Evolutionary conservation across 352 stramenopile species (phyloP), one percentile per base, ranked within the genome.

Genomic region (Globisporangium viniferum): DNA sequence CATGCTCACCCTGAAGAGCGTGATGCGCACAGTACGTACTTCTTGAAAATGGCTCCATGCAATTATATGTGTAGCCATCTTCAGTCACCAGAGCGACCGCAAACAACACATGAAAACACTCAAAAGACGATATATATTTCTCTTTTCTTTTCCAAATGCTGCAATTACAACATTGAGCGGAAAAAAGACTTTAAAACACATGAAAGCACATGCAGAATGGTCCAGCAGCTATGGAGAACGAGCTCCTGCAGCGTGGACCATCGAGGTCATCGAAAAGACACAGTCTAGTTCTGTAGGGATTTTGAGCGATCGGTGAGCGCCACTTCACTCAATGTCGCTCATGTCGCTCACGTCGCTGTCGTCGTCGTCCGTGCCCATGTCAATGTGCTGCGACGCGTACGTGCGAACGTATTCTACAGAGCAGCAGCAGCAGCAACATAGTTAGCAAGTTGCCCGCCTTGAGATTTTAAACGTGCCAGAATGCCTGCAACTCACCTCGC

Each of bases 261-360:
- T 39, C 10, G n/a, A 27, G 56, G 39, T 46, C 39, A 51, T 46
- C 10, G 55, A 60, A 60, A 60, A 39, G 24, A 62, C 56, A 62
- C 56, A 33, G 31, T 62, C 56, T 62, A 62, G 56, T 49, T 55
- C 35, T 27, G 39, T 46, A 7, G 39, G 1, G 12, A 20, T 20
- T 15, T 36, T 29, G 7, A 18, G 18, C 12, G 24, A 12, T 24
- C n/a, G 22, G 54, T 51, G 22, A 24, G 22, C 24, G 36, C 10
- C 29, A 24, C 49, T 51, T 64, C 56, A 70, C 49, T 84, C 77
- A 29, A 86, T 86, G 70, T 95, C 87, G 66, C 87, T 95, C 84
- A 93, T 93, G 73, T 95, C 87, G 57, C 84, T 93, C 63, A 93
- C 78, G 64, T 95, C 87, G 63, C 84, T 93, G 69, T 93, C 83